Base-by-base conservation (phyloP, 305 asterid genomes). In the Coffea humblotiana region DNA sequence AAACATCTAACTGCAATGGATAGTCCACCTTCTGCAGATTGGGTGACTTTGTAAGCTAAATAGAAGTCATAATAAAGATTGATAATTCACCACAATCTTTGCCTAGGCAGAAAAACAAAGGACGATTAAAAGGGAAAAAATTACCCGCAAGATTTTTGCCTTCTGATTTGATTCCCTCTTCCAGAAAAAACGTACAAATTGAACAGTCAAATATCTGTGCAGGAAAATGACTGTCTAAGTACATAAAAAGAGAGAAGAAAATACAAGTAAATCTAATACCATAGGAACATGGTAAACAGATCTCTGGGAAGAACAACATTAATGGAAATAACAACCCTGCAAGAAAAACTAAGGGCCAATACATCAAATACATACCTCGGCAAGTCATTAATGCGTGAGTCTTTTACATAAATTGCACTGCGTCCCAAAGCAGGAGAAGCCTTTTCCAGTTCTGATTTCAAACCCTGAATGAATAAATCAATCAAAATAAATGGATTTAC, bases 101-200 rank as follows among this genome's bases (percentile, higher is more conserved):
- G 18, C n/a, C 21, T 3, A 8, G 16, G 18, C 32, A 29, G 32
- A 29, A 29, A 29, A 29, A 29, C 32, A 29, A 29, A 66, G 43
- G 3, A 58, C 32, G 40, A 69, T 77, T 70, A 85, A 73, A 82
- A 82, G 47, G 1, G 85, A 56, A 69, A 83, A 80, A 68, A 72
- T 83, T 93, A 96, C 99, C 97, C 98, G 91, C 82, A 96, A 85
- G 88, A 96, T 96, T 85, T 96, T 96, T 45, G 99, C 99, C 87
- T 96, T 96, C 88, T 94, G 98, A 86, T 94, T 96, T 82, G 99
- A 85, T 91, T 94, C 98, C 89, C 98, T 90, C 84, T 94, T 96
- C 99, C 99, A 94, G 91, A 96, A 96, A 88, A 96, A 96, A 0
- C 98, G 93, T 73, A 96, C 97, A 83, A 93, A 96, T 79, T 96